Conservation (phyloP, 192 early-diverging fungal species). For the Podila epicladia region DNA sequence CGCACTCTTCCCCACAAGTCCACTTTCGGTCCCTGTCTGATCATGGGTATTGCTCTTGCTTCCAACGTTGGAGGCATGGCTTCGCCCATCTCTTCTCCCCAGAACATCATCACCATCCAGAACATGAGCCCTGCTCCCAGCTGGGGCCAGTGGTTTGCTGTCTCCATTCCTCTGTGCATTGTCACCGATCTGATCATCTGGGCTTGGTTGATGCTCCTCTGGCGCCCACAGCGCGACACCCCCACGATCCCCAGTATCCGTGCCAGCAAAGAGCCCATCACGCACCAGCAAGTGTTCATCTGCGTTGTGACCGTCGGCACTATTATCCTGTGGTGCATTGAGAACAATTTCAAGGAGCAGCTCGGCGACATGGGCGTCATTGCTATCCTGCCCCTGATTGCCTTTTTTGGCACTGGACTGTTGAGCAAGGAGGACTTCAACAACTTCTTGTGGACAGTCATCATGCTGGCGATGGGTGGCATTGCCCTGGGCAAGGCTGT, state of each 20-base stretch:
- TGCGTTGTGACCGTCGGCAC: constrained; percentile 65
- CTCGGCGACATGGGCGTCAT: constrained; percentile 81
- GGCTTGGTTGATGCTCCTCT: constrained; percentile 70
- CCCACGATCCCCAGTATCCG: constrained; percentile 56
- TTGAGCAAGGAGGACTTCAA: constrained; percentile 82
- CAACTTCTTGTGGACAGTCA: constrained; percentile 67
- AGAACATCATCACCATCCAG: constrained; percentile 82
- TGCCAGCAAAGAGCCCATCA: constrained; percentile 54
- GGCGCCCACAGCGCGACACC: constrained; percentile 63
- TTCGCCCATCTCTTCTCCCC: constrained; percentile 81
- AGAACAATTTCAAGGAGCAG: constrained; percentile 60
- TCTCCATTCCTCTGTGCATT: constrained; percentile 73
- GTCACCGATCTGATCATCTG: constrained; percentile 71
- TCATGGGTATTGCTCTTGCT: constrained; percentile 82
- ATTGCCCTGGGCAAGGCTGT: constrained; percentile 80
- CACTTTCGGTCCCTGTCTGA: constrained; percentile 68
- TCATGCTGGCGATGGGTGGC: constrained; percentile 79
- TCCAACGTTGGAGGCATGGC: constrained; percentile 83
- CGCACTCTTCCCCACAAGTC: constrained; percentile 70
- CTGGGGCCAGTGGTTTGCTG: constrained; percentile 78
- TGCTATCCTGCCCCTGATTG: constrained; percentile 76
- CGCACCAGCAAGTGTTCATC: constrained; percentile 65
- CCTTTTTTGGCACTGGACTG: constrained; percentile 76
- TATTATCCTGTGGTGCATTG: constrained; percentile 78
- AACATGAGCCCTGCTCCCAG: constrained; percentile 74